phyloP scores from a whole-genome alignment of 2,329 filamentous ascomycete genomes.

The Colletotrichum orbiculare region DNA sequence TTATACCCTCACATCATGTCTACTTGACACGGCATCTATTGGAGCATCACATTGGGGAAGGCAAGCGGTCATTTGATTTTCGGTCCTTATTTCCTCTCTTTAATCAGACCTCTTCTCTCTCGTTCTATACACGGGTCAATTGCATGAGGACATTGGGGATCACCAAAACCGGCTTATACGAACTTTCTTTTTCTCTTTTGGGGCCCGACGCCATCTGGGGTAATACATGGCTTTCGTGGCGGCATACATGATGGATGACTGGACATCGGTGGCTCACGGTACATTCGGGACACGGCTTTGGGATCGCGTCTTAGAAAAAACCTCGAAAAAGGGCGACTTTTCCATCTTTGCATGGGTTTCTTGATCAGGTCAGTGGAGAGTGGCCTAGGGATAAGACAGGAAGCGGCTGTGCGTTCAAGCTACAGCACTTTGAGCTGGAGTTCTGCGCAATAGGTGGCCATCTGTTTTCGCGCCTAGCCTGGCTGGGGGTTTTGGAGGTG shows the following conservation, averaged over 20 bases:
- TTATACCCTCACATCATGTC: constrained; percentile 27
- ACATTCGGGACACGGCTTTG: constrained; percentile 23
- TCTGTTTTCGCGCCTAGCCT: no score
- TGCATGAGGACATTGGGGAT: constrained; percentile 29
- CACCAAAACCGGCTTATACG: constrained; percentile 12
- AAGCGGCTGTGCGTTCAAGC: no score
- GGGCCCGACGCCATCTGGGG: constrained; percentile 14
- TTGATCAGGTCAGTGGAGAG: no score
- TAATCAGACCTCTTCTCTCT: constrained; percentile 18
- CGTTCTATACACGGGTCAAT: constrained; percentile 20
- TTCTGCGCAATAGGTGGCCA: no score
- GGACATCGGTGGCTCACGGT: constrained; percentile 35
- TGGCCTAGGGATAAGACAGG: no score
- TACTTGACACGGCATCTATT: constrained; percentile 29
- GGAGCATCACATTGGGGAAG: constrained; percentile 34
- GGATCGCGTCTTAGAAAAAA: constrained; percentile 15
- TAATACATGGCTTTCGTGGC: constrained; percentile 12
- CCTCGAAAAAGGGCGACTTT: background rate
- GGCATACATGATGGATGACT: constrained; percentile 31
- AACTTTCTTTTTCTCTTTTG: constrained; percentile 31
- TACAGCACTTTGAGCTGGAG: no score
- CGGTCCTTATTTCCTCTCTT: constrained; percentile 19
- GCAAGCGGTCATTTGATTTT: constrained; percentile 36
- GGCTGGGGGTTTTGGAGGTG: no score
- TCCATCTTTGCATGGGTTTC: constrained; percentile 4